Evolutionary conservation across 2,329 filamentous ascomycete species (phyloP).

Genomic region (Dothistroma pini): DNA sequence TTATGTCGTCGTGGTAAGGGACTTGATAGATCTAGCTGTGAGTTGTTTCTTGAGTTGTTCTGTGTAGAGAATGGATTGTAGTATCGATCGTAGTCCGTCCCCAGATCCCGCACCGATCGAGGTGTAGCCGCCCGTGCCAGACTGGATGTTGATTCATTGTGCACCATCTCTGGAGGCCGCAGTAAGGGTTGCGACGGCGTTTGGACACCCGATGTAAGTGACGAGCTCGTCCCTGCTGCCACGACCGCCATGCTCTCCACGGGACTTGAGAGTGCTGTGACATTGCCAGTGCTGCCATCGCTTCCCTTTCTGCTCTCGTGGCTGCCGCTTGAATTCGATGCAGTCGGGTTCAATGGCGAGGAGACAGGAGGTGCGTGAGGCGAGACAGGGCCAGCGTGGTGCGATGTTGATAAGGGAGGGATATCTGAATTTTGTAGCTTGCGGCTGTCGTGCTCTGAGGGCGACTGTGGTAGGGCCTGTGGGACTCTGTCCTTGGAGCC

Average conservation of each 20-base stretch:
- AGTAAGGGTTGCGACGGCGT: background rate
- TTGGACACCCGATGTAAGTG: background rate
- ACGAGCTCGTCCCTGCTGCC: background rate
- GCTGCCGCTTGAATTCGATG: conserved; percentile 17
- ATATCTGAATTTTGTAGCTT: conserved; percentile 10
- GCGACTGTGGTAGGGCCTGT: conserved; percentile 1
- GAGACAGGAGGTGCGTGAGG: conserved; percentile 17
- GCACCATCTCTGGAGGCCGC: conserved; percentile 12
- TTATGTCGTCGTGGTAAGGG: conserved; percentile 24
- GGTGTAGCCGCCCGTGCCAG: conserved; percentile 30
- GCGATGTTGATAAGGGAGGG: conserved; percentile 5
- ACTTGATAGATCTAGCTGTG: conserved; percentile 30
- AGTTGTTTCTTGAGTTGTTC: conserved; percentile 34
- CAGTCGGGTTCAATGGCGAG: conserved; percentile 21
- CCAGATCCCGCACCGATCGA: conserved; percentile 35
- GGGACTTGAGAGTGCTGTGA: conserved; percentile 3
- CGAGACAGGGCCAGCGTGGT: conserved; percentile 11
- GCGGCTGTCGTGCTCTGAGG: conserved; percentile 2
- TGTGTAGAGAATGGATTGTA: conserved; percentile 38
- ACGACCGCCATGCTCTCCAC: background rate
- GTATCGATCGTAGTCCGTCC: conserved; percentile 38
- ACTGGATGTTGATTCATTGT: conserved; percentile 27
- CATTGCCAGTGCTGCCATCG: conserved; percentile 18
- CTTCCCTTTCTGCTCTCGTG: conserved; percentile 19
- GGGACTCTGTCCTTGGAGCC: conserved; percentile 11